Percentiles rank a stretch among this genome's conserved stretches.
These are phyloP conservation scores for Verticillium isaacii DNA, from an alignment of 2,329 filamentous ascomycete genomes.

Conservation along the genomic window DNA sequence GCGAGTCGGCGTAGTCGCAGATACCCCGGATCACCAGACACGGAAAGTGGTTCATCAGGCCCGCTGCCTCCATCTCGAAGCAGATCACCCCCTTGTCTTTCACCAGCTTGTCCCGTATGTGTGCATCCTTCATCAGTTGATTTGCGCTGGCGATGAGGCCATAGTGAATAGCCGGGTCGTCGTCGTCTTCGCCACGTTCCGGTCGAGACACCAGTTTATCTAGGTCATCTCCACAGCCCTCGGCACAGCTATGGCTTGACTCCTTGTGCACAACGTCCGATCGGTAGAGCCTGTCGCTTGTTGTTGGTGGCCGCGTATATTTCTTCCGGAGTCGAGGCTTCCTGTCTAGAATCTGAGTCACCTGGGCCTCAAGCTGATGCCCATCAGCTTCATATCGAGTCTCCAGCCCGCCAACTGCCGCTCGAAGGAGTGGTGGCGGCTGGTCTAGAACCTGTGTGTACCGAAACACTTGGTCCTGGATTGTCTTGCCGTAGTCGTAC, in stretches of 20 bases:
- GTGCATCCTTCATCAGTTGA: conserved; percentile 28
- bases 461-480: conserved; percentile 6
- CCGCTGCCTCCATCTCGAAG: conserved; percentile 26
- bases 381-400: not conserved
- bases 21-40: conserved; percentile 34
- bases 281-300: conserved; percentile 2
- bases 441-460: not conserved
- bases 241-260: not conserved
- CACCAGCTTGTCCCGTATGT: conserved; percentile 21
- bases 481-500: conserved; percentile 12
- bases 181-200: conserved; percentile 2
- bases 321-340: not conserved
- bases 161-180: conserved; percentile 14
- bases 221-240: not conserved
- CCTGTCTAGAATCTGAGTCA: not conserved
- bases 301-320: not conserved
- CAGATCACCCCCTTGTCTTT: conserved; percentile 12
- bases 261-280: not conserved
- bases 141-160: conserved; percentile 26
- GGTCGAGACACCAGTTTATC: not conserved
- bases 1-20: conserved; percentile 33
- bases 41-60: conserved; percentile 20
- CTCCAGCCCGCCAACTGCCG: not conserved
- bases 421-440: not conserved
- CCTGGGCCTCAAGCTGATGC: not conserved